phyloP scores from a whole-genome alignment of 2,329 filamentous ascomycete genomes.

The Ceratocystis harringtonii region DNA sequence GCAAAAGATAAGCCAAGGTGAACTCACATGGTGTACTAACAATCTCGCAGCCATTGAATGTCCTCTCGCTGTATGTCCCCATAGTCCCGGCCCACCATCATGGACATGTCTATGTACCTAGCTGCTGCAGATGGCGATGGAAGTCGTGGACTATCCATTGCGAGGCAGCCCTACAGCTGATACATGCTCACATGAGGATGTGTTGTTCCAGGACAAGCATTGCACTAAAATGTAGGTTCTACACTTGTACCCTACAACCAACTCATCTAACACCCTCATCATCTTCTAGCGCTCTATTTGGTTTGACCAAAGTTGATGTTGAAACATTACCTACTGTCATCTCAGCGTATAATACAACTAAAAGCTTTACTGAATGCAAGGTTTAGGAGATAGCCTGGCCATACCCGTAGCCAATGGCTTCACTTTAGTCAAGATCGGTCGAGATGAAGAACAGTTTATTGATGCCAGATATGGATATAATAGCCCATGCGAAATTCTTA shows the following conservation, averaged over 20 bases:
- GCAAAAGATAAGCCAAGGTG: too few relatives aligned
- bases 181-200: background rate
- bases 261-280: background rate
- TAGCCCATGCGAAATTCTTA: slow-evolving; percentile 23
- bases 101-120: too few relatives aligned
- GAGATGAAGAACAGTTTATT: slow-evolving; percentile 22
- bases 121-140: slow-evolving; percentile 20
- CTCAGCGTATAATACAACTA: slow-evolving; percentile 21
- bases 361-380: slow-evolving; percentile 20
- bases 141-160: slow-evolving; percentile 20
- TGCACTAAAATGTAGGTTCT: background rate
- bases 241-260: background rate
- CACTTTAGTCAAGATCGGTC: slow-evolving; percentile 22
- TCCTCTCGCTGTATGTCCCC: too few relatives aligned
- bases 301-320: background rate
- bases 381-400: slow-evolving; percentile 23
- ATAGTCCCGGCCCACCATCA: too few relatives aligned
- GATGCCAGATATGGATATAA: slow-evolving; percentile 24
- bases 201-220: background rate
- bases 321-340: slow-evolving; percentile 20
- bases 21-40: too few relatives aligned
- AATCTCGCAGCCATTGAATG: too few relatives aligned
- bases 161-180: background rate
- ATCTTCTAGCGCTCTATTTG: background rate
- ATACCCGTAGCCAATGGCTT: slow-evolving; percentile 23